phyloP scores from a whole-genome alignment of 129 eudicot genomes.

The Gnaphalium uliginosum region DNA sequence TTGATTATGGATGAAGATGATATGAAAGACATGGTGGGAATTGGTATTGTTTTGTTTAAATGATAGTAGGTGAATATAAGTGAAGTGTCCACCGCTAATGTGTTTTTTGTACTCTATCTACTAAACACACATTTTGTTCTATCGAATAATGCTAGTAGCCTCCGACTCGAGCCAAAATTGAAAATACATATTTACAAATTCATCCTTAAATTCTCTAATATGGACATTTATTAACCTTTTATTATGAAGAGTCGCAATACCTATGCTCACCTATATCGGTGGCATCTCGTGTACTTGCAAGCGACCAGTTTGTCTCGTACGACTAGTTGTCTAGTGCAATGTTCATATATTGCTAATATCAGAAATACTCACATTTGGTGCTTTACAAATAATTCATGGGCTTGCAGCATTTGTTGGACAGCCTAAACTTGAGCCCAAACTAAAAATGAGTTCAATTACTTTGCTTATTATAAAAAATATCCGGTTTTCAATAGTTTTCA shows the following conservation, averaged over 20 bases:
- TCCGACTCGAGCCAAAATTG: no score
- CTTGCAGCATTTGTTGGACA: no score
- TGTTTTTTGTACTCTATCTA: not conserved
- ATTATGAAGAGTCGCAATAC: no score
- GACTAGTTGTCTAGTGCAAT: no score
- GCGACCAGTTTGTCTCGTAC: no score
- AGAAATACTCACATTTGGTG: no score
- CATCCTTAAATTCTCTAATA: not conserved
- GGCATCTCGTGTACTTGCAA: not conserved
- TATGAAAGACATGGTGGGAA: slow-evolving; percentile 26
- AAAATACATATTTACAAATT: no score
- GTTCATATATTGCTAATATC: no score
- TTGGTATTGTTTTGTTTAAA: not conserved
- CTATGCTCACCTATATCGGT: no score
- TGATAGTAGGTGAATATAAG: not conserved
- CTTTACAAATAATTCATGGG: no score
- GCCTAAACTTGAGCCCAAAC: no score
- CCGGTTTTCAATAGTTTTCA: not conserved
- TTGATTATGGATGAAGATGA: slow-evolving; percentile 24
- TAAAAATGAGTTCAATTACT: not conserved
- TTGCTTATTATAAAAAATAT: not conserved
- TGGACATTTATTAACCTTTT: no score
- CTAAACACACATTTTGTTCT: not conserved
- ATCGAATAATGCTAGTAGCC: not conserved
- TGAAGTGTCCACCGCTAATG: not conserved